Evolutionary conservation across 2,329 filamentous ascomycete species (phyloP), one percentile per base, ranked within the genome.

Genomic region (Dactylonectria macrodidyma): DNA sequence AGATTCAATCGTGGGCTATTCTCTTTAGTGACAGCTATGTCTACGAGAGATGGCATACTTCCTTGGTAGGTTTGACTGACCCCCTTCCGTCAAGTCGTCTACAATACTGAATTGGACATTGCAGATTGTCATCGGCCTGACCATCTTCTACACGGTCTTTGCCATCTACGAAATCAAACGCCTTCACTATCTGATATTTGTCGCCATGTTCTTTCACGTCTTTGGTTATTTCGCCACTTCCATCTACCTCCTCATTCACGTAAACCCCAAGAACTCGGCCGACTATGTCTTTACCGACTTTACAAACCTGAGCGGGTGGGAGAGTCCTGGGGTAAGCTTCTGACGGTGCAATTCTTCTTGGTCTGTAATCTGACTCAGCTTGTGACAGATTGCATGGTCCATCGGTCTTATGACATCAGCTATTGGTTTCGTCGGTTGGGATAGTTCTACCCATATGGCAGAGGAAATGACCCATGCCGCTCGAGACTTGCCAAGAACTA

Each of bases 291-390:
- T 65, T 38, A 57, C 22, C 1, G 63, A 65, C 51, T 65, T 51
- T 46, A 61, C 57, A 2, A 65, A 65, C 24, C 14, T 65, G 22
- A 61, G 63, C 22, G 63, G 63, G 1, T 65, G 63, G 63, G 50
- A 61, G n/a, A 61, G 34, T 24, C 59, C 63, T 11, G 63, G 57
- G n/a, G 56, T 70, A 68, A 16, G 71, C 26, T 72, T n/a, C 36
- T 5, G 3, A 30, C 30, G 2, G 2, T 5, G 8, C 9, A 3
- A 8, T 9, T 8, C 14, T n/a, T 3, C 26, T 33, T 26, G 14
- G 5, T 8, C 10, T 3, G 16, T 33, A 38, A 8, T 22, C 11
- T 41, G 3, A 34, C 9, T 24, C 12, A 46, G 26, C 8, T 10
- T 46, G 4, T 4, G 14, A 7, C 47, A 66, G 63, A 34, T 66